Base-by-base conservation (phyloP, 306 rosid genomes). In the Acacia acuminata region DNA sequence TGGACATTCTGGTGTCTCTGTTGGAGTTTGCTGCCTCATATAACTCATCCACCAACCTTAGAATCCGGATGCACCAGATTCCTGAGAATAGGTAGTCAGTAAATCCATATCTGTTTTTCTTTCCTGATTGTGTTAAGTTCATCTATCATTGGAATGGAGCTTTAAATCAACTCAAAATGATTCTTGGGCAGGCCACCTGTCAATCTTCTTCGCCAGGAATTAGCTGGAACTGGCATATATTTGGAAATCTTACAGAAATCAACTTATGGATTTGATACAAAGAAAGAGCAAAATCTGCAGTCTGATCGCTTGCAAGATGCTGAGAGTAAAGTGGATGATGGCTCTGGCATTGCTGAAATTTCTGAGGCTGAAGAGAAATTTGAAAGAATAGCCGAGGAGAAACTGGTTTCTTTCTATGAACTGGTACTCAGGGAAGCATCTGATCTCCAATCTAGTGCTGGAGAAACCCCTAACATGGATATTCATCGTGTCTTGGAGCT, bases 201-300 rank as follows among this genome's bases (percentile, higher is more conserved):
- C 88, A 96, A 96, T 87, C 97, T 96, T 91, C 89, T 94, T 73
- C 94, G 99, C 79, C 99, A 96, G 89, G 99, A 96, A 86, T 79
- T 92, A 87, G 87, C 88, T 22, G 99, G 94, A 84, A 92, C 98
- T 63, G 81, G 88, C 81, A 80, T 96, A 86, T 96, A 96, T 87
- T 85, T 96, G 79, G 98, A 96, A 66, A 88, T 94, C 85, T 87
- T 96, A 81, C 98, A 91, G 74, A 96, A 92, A 83, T 85, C 94
- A 69, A 96, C 97, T 83, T 89, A 93, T 5, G 92, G 86, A 79
- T 81, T 88, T 77, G 85, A 85, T 67, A 72, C 79, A 43, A 71
- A 70, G 13, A 77, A 84, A 79, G 91, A 90, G 79, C 85, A 76
- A 63, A 75, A 71, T 65, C 76, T 58, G 50, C 51, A 83, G 8